These are phyloP conservation scores for Paecilomyces niveus DNA, from an alignment of 2,329 filamentous ascomycete genomes.

Conservation along the genomic window DNA sequence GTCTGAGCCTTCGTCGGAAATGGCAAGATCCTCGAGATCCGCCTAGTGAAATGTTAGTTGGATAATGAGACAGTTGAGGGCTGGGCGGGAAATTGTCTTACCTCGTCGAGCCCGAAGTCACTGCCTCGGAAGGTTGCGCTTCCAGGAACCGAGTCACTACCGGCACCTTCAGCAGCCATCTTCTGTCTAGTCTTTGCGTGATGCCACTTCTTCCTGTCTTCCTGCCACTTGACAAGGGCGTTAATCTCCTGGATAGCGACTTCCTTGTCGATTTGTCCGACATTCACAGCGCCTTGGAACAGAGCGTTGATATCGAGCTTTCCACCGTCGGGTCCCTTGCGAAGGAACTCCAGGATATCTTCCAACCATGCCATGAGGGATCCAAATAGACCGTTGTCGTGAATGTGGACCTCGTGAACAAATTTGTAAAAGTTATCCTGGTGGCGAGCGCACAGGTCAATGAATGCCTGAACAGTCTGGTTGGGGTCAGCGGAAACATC, in stretches of 20 bases:
- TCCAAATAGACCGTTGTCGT: constrained; percentile 94
- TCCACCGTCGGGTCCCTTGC: constrained; percentile 74
- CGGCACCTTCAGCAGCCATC: constrained; percentile 78
- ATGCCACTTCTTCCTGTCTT: constrained; percentile 95
- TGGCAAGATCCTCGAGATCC: constrained; percentile 78
- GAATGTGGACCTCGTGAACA: constrained; percentile 92
- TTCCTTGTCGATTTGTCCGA: constrained; percentile 60
- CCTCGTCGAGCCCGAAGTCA: constrained; percentile 85
- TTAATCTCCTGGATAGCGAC: constrained; percentile 76
- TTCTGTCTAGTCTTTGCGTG: constrained; percentile 96
- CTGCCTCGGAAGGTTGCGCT: constrained; percentile 60
- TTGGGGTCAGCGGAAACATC: constrained; percentile 94
- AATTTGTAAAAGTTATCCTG: constrained; percentile 99
- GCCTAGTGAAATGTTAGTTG: constrained; percentile 27
- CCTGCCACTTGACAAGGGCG: constrained; percentile 83
- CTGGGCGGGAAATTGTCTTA: constrained; percentile 27
- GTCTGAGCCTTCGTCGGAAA: constrained; percentile 64
- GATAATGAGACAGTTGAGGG: neutral
- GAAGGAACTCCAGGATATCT: constrained; percentile 85
- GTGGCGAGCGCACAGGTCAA: constrained; percentile 89
- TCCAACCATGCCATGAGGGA: constrained; percentile 97
- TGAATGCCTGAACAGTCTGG: constrained; percentile 96
- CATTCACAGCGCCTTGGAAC: constrained; percentile 70
- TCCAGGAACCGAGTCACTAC: constrained; percentile 45
- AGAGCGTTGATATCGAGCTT: constrained; percentile 92